These are phyloP conservation scores for Phytophthora pluvialis DNA, from an alignment of 352 stramenopile genomes.

Conservation along the genomic window DNA sequence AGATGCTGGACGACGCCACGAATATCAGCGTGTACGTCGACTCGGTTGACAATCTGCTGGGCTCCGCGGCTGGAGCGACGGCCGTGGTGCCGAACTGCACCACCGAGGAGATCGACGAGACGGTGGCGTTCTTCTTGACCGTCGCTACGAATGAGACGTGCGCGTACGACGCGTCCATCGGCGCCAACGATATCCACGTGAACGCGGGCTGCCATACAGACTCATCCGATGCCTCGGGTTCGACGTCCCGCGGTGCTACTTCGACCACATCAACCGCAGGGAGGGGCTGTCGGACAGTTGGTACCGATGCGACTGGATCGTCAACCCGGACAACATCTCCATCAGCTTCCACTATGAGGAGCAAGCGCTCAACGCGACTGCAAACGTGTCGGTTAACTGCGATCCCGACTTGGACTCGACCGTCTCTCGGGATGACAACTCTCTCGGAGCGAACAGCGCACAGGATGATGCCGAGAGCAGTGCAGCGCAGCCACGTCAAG, in stretches of 20 bases:
- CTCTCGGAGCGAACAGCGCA: not conserved
- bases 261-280: slow-evolving; percentile 11
- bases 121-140: slow-evolving; percentile 16
- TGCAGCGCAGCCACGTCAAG: not conserved
- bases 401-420: slow-evolving; percentile 22
- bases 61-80: not conserved
- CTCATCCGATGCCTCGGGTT: slow-evolving; percentile 9
- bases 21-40: slow-evolving; percentile 25
- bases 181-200: slow-evolving; percentile 18
- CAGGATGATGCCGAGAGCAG: slow-evolving; percentile 1
- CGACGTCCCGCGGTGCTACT: slow-evolving; percentile 20
- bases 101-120: slow-evolving; percentile 14
- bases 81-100: slow-evolving; percentile 23
- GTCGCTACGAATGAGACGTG: slow-evolving; percentile 21
- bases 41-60: slow-evolving; percentile 13
- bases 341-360: slow-evolving; percentile 17
- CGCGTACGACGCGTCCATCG: slow-evolving; percentile 16
- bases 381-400: slow-evolving; percentile 1
- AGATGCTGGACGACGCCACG: slow-evolving; percentile 10
- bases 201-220: slow-evolving; percentile 8
- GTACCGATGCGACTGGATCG: slow-evolving; percentile 21
- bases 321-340: slow-evolving; percentile 22
- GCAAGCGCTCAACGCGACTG: slow-evolving; percentile 9
- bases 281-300: not conserved
- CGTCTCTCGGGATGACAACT: slow-evolving; percentile 5